Percentiles rank a stretch among this genome's conserved stretches.
phyloP scores from a whole-genome alignment of 495 filamentous ascomycete species.

The Aspergillus saccharolyticus region DNA sequence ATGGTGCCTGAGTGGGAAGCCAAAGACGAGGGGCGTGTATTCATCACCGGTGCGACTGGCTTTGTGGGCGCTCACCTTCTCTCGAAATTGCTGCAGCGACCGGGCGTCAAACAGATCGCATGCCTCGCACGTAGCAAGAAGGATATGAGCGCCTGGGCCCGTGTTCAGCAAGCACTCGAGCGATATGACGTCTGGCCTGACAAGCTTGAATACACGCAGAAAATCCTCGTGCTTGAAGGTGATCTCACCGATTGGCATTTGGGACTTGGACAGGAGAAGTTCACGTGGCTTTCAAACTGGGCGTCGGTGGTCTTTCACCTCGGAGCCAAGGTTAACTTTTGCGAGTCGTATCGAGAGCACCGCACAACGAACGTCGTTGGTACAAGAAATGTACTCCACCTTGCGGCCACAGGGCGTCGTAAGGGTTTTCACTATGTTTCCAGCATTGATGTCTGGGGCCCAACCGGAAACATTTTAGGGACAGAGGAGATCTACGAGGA shows the following conservation, averaged over 20 bases:
- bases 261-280: slow-evolving; percentile 6
- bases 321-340: slow-evolving; percentile 22
- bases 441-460: slow-evolving; percentile 13
- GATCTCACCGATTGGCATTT: slow-evolving; percentile 7
- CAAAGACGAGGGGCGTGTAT: slow-evolving; percentile 6
- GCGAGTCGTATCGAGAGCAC: slow-evolving; percentile 17
- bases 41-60: slow-evolving; percentile 17
- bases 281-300: slow-evolving; percentile 10
- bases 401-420: slow-evolving; percentile 10
- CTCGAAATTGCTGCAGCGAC: slow-evolving; percentile 1
- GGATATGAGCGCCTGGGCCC: not conserved
- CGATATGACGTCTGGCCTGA: slow-evolving; percentile 13
- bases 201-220: not conserved
- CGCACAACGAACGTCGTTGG: slow-evolving; percentile 18
- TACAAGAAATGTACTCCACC: slow-evolving; percentile 10
- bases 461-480: slow-evolving; percentile 7
- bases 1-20: slow-evolving; percentile 8
- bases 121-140: slow-evolving; percentile 9
- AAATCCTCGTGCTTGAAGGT: slow-evolving; percentile 15
- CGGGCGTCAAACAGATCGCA: slow-evolving; percentile 6
- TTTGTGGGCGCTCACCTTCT: slow-evolving; percentile 12
- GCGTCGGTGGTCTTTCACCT: slow-evolving; percentile 19
- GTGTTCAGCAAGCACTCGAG: slow-evolving; percentile 5
- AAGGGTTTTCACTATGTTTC: slow-evolving; percentile 26
- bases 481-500: slow-evolving; percentile 13